These are phyloP conservation scores for Cupressus sempervirens DNA, from an alignment of 75 land plant species.

Conservation along the genomic window DNA sequence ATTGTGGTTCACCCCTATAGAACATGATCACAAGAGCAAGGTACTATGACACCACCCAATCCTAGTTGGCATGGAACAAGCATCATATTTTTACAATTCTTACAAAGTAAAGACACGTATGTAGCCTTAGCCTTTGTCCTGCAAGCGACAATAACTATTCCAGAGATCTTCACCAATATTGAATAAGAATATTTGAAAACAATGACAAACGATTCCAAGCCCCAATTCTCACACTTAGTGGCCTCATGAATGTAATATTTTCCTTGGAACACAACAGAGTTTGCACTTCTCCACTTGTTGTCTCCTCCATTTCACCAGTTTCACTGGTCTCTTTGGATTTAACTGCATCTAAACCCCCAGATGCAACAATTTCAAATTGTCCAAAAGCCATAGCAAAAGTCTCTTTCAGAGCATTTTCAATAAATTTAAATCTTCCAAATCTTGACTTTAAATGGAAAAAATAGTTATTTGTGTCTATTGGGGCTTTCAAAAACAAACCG, in stretches of 20 bases:
- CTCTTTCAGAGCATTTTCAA: background rate
- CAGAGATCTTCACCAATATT: conserved; percentile 80
- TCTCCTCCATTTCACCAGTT: conserved; percentile 93
- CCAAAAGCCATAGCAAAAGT: background rate
- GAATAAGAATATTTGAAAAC: background rate
- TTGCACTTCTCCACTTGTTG: conserved; percentile 80
- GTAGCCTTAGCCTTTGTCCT: conserved; percentile 97
- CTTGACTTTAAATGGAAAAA: background rate
- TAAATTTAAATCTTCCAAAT: background rate
- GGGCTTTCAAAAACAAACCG: conserved; percentile 34
- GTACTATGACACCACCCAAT: conserved; percentile 95
- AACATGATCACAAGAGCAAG: conserved; percentile 88
- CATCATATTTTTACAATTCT: conserved; percentile 85
- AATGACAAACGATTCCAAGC: background rate
- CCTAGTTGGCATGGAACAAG: conserved; percentile 89
- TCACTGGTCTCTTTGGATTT: conserved; percentile 71
- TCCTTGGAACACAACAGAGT: conserved; percentile 80
- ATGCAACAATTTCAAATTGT: conserved; percentile 89
- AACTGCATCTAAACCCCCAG: conserved; percentile 70
- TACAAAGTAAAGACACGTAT: conserved; percentile 83
- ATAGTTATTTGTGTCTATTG: background rate
- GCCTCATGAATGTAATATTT: conserved; percentile 67
- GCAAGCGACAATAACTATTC: conserved; percentile 91
- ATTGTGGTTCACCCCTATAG: no score
- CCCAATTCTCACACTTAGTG: conserved; percentile 61